Evolutionary conservation across 2,329 filamentous ascomycete genomes (phyloP).

Genomic region (Claviceps maximensis): DNA sequence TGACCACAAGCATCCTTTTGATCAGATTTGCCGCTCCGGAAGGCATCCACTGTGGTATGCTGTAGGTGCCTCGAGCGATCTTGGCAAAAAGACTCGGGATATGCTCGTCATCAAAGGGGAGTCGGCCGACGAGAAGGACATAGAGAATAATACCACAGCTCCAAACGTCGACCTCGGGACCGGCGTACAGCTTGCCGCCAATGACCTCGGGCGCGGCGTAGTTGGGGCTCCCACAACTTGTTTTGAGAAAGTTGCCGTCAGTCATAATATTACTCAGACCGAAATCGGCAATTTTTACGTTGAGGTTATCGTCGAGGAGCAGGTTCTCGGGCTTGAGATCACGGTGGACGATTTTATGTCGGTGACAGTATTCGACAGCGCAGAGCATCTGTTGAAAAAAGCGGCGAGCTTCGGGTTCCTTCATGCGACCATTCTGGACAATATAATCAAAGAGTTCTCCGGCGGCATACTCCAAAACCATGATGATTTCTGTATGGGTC

Average conservation of each 20-base stretch:
- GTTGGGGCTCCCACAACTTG: constrained; percentile 94
- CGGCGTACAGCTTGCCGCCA: constrained; percentile 91
- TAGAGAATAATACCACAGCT: constrained; percentile 88
- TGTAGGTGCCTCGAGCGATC: constrained; percentile 88
- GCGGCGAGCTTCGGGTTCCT: constrained; percentile 81
- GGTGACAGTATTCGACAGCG: constrained; percentile 95
- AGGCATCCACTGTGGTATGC: constrained; percentile 83
- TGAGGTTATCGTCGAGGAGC: constrained; percentile 84
- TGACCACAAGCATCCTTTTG: constrained; percentile 87
- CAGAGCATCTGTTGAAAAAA: constrained; percentile 99
- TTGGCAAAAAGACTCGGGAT: constrained; percentile 97
- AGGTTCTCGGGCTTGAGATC: constrained; percentile 97
- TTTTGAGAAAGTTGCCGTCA: constrained; percentile 97
- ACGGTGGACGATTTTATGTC: constrained; percentile 96
- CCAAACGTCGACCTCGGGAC: constrained; percentile 97
- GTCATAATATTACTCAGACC: constrained; percentile 99
- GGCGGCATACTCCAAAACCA: constrained; percentile 96
- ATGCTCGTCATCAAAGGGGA: constrained; percentile 97
- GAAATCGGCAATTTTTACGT: constrained; percentile 99
- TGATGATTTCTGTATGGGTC: constrained; percentile 86
- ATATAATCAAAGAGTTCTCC: constrained; percentile 98
- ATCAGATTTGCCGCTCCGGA: constrained; percentile 71
- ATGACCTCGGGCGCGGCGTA: constrained; percentile 98
- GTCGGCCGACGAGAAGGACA: constrained; percentile 63
- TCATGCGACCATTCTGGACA: constrained; percentile 83